Conservation (phyloP, 768 basidiomycete species). For the Phaeolepiota aurea region DNA sequence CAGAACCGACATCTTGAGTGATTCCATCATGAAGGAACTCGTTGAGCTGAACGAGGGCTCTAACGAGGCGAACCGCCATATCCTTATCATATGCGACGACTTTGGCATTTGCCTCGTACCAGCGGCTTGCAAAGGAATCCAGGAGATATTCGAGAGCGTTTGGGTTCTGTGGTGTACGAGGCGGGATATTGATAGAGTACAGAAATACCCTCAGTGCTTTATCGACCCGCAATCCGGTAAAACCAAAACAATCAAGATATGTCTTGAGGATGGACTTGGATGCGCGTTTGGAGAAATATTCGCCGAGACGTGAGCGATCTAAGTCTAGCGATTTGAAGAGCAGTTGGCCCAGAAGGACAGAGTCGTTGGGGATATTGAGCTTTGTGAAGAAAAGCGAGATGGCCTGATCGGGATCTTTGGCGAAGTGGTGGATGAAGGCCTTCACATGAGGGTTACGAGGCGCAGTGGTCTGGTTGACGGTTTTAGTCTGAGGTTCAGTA, state of each 20-base stretch:
- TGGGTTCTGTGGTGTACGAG: constrained; percentile 23
- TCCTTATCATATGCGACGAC: constrained; percentile 79
- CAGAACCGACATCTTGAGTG: constrained; percentile 49
- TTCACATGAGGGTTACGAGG: constrained; percentile 57
- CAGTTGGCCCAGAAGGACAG: constrained; percentile 66
- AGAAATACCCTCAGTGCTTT: constrained; percentile 86
- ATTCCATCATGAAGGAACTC: constrained; percentile 78
- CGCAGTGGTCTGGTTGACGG: constrained; percentile 22
- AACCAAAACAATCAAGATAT: constrained; percentile 85
- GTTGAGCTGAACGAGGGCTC: constrained; percentile 82
- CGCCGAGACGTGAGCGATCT: constrained; percentile 75
- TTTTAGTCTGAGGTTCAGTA: constrained; percentile 44
- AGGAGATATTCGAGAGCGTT: constrained; percentile 62
- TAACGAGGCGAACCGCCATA: constrained; percentile 66
- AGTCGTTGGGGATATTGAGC: constrained; percentile 52
- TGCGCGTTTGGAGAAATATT: constrained; percentile 69
- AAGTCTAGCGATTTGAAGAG: constrained; percentile 80
- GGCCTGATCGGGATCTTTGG: constrained; percentile 73
- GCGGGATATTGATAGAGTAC: constrained; percentile 61
- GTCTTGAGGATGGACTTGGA: constrained; percentile 73
- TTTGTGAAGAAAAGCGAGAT: constrained; percentile 63
- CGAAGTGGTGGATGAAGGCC: constrained; percentile 73
- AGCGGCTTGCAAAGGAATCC: constrained; percentile 78
- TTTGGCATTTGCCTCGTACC: constrained; percentile 83
- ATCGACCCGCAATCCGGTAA: constrained; percentile 77